These are phyloP conservation scores for Pulveroboletus ravenelii DNA, from an alignment of 768 basidiomycete species.

Conservation along the genomic window DNA sequence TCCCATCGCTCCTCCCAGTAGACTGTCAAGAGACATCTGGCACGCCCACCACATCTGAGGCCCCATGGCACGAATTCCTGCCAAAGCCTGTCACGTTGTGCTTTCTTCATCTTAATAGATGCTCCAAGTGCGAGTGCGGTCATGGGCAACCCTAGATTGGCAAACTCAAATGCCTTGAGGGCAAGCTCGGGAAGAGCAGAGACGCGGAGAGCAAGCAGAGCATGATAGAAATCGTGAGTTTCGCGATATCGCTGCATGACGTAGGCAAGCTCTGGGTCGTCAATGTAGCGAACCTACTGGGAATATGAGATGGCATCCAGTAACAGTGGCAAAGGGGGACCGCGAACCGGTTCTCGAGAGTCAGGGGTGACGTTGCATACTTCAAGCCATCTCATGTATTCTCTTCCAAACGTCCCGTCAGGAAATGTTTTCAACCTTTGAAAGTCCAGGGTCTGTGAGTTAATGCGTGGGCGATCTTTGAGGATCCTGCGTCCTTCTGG, in stretches of 20 bases:
- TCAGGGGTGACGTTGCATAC: slow-evolving; percentile 89
- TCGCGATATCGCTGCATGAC: slow-evolving; percentile 98
- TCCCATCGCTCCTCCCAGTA: slow-evolving; percentile 97
- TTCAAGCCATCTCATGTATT: slow-evolving; percentile 88
- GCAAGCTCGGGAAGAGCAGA: slow-evolving; percentile 89
- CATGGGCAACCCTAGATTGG: slow-evolving; percentile 88
- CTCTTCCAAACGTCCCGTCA: slow-evolving; percentile 78
- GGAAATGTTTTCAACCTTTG: slow-evolving; percentile 57
- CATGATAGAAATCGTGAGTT: slow-evolving; percentile 97
- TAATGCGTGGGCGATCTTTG: slow-evolving; percentile 78
- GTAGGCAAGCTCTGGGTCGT: slow-evolving; percentile 93
- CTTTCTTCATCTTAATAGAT: slow-evolving; percentile 31
- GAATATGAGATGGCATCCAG: neutral
- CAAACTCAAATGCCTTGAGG: slow-evolving; percentile 91
- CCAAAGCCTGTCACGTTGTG: slow-evolving; percentile 55
- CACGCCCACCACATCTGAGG: slow-evolving; percentile 70
- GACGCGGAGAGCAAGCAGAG: slow-evolving; percentile 83
- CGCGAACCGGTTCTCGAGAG: slow-evolving; percentile 78
- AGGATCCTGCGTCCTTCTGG: slow-evolving; percentile 82
- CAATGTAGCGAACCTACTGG: slow-evolving; percentile 83
- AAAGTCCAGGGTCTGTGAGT: slow-evolving; percentile 71
- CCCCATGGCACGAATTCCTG: slow-evolving; percentile 93
- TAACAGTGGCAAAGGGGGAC: neutral
- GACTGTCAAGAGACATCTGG: slow-evolving; percentile 76
- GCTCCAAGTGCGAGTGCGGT: slow-evolving; percentile 68